Conservation (phyloP, 1,284 basidiomycete genomes). For the Inonotus hispidus region DNA sequence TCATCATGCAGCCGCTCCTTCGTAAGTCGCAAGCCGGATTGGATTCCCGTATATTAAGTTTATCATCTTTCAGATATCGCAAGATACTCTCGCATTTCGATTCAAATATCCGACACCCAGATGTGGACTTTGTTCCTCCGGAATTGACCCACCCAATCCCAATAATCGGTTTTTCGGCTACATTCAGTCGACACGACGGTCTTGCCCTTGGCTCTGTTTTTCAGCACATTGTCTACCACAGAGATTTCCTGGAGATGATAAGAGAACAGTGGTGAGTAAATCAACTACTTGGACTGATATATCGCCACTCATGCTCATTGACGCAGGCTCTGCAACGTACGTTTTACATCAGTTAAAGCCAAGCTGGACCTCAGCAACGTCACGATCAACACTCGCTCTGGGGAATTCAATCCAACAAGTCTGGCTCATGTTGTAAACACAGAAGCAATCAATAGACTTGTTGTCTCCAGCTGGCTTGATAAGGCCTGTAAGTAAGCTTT, state of each 20-base stretch:
- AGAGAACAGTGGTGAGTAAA: slow-evolving; percentile 75
- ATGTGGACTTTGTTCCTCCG: slow-evolving; percentile 34
- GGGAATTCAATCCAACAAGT: slow-evolving; percentile 76
- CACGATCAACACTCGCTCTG: slow-evolving; percentile 55
- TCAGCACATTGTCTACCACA: slow-evolving; percentile 90
- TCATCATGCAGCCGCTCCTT: slow-evolving; percentile 90
- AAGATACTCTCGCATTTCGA: slow-evolving; percentile 76
- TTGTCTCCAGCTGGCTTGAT: slow-evolving; percentile 80
- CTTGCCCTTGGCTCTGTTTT: slow-evolving; percentile 87
- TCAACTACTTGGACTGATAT: background rate
- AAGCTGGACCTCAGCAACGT: slow-evolving; percentile 67
- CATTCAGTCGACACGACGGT: slow-evolving; percentile 90
- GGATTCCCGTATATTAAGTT: slow-evolving; percentile 1
- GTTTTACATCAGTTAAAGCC: slow-evolving; percentile 77
- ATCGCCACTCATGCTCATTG: background rate
- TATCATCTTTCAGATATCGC: slow-evolving; percentile 53
- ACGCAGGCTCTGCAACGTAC: slow-evolving; percentile 76
- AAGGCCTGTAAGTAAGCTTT: slow-evolving; percentile 51
- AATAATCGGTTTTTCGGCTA: slow-evolving; percentile 93
- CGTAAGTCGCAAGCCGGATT: slow-evolving; percentile 43
- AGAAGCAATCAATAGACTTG: slow-evolving; percentile 64
- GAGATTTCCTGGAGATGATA: slow-evolving; percentile 92
- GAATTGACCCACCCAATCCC: slow-evolving; percentile 54
- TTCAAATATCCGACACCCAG: slow-evolving; percentile 49
- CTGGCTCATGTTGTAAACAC: slow-evolving; percentile 81